Evolutionary conservation across 192 early-diverging fungal species (phyloP), one percentile per base, ranked within the genome.

Genomic region (Pecoramyces ruminantium): DNA sequence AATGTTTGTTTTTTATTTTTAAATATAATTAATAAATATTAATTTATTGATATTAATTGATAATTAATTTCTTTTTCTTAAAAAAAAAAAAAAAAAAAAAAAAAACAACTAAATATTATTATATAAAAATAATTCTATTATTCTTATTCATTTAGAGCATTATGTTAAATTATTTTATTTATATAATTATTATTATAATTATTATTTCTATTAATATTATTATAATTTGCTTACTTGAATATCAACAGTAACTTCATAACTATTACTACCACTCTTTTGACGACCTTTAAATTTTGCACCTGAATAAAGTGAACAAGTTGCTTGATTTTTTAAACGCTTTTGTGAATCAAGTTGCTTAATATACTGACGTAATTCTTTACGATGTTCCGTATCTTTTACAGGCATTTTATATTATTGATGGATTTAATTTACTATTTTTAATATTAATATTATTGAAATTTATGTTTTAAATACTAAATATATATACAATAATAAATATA

Each of bases 191-290:
- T 34, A 8, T 34, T 34, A 34, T 34, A 8, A 3, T 34, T 34
- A 8, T 34, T 34, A 8, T 34, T 34, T 34, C 11, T 34, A 34
- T 28, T 9, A 79, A 27, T 27, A 8, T 38, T 11, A 81, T 27
- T 77, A n/a, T n/a, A n/a, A n/a, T n/a, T 81, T 5, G 77, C 29
- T 58, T 88, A 94, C 93, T 91, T 93, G 90, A 82, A 94, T 89
- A 67, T 92, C 86, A 14, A 94, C 93, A 51, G 85, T 78, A 0
- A 94, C 93, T 51, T 92, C 86, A 84, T 94, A 93, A 77, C 87
- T 87, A 78, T 84, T 87, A 13, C 86, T 82, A 14, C 87, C 88
- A 58, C 90, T 90, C 80, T 87, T 86, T 81, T 94, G 93, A 38
- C 88, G 86, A 15, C 93, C 93, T 42, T 82, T 86, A 82, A 94